phyloP scores from a whole-genome alignment of 1,284 basidiomycete genomes.

The Fomes fomentarius region DNA sequence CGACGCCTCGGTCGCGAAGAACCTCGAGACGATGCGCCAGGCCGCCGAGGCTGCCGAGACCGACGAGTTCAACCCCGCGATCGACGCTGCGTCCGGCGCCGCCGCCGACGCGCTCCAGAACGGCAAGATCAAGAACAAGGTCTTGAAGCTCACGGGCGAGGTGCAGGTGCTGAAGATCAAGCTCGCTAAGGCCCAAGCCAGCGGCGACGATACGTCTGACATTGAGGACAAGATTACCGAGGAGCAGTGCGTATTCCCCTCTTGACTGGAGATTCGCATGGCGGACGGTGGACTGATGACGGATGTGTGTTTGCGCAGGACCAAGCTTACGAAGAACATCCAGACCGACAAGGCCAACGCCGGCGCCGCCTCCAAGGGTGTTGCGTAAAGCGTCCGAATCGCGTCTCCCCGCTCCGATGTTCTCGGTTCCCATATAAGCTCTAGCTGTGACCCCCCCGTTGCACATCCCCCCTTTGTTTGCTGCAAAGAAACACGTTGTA shows the following conservation, averaged over 20 bases:
- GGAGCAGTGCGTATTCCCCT: conserved; percentile 32
- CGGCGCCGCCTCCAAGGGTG: conserved; percentile 38
- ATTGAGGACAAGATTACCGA: conserved; percentile 34
- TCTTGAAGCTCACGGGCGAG: conserved; percentile 50
- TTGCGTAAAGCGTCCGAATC: conserved; percentile 17
- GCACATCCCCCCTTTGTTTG: not conserved
- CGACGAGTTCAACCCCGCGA: conserved; percentile 45
- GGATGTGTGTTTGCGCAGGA: conserved; percentile 1
- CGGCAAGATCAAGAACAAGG: conserved; percentile 58
- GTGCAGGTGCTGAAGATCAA: conserved; percentile 45
- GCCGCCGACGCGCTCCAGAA: conserved; percentile 42
- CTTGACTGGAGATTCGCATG: not conserved
- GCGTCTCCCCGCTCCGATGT: not conserved
- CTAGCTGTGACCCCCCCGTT: conserved; percentile 16
- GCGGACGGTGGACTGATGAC: not conserved
- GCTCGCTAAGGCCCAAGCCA: conserved; percentile 43
- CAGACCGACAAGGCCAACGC: conserved; percentile 39
- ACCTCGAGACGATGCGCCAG: conserved; percentile 49
- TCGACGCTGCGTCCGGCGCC: conserved; percentile 44
- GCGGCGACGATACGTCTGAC: conserved; percentile 37
- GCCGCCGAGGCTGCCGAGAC: conserved; percentile 49
- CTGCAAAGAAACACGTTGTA: conserved; percentile 25
- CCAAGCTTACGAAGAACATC: conserved; percentile 43
- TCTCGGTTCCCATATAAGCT: not conserved
- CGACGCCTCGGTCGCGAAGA: conserved; percentile 29